Base-by-base conservation (phyloP, 1,284 basidiomycete genomes). In the Microbotryum silenes-acaulis region DNA sequence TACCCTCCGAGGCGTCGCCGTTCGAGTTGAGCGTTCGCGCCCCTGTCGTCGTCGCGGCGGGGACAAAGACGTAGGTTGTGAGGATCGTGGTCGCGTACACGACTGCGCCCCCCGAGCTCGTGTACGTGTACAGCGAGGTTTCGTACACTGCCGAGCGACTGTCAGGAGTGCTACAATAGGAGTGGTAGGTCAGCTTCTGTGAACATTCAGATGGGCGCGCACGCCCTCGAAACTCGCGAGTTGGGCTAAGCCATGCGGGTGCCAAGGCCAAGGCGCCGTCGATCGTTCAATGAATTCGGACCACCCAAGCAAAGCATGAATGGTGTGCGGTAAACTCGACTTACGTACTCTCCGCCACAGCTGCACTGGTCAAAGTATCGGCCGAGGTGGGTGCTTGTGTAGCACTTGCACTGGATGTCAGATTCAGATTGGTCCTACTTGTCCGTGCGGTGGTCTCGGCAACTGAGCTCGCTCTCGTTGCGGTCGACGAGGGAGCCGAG, bases 61-160 rank as follows among this genome's bases (percentile, higher is more conserved):
- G 52, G n/a, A 42, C 27, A 4, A 65, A 47, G 45, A 56, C 64
- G 0, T 54, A 37, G 27, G 62, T 59, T 4, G 61, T 63, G 37
- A 69, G 61, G 49, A 68, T 51, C 10, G 63, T 61, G 2, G 70
- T 71, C 3, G 70, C 70, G 49, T 69, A 50, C 9, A 70, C 31
- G 29, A 67, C 60, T 6, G 65, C 65, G 5, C 63, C 42, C 20
- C 64, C 64, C 1, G 67, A 69, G 10, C 65, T 62, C 4, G 66
- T 68, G 54, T 65, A 51, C 0, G 67, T 65, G 56, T 59, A 68
- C 25, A 63, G n/a, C 2, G 55, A 47, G 6, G 65, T 62, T 42
- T 23, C 12, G 12, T 42, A 42, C 16, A 42, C 37, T 18, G 14
- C 37, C 37, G 37, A 42, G 16, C 37, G 37, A 42, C 37, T 42